A percentile compares a stretch with the other conserved stretches of the same genome.
Conservation (phyloP, 1,284 basidiomycete genomes). For the Microbotryum silenes-acaulis region DNA sequence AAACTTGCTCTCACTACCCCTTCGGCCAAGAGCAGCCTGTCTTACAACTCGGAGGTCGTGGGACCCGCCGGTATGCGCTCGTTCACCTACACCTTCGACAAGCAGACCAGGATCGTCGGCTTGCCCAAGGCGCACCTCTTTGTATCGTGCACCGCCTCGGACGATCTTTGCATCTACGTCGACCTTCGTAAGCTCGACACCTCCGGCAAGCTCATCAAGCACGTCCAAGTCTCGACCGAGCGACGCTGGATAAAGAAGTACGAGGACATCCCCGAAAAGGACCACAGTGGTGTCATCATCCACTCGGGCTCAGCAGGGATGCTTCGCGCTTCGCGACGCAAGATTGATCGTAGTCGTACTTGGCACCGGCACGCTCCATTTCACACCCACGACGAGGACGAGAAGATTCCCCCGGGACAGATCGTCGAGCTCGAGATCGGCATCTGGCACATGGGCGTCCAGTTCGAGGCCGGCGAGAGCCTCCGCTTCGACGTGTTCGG, state of each 20-base stretch:
- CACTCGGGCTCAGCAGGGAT: conserved; percentile 32
- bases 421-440: conserved; percentile 35
- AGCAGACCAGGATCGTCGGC: conserved; percentile 28
- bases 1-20: conserved; percentile 12
- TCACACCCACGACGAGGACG: conserved; percentile 22
- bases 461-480: conserved; percentile 33
- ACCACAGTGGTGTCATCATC: conserved; percentile 9
- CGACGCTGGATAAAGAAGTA: conserved; percentile 21
- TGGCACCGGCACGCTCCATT: conserved; percentile 4
- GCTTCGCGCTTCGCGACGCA: conserved; percentile 35
- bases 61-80: conserved; percentile 7
- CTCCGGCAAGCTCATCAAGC: conserved; percentile 27
- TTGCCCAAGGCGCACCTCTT: conserved; percentile 31
- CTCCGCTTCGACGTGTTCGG: conserved; percentile 21
- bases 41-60: conserved; percentile 23
- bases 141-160: conserved; percentile 31
- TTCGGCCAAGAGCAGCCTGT: background rate
- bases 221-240: conserved; percentile 29
- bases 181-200: conserved; percentile 33
- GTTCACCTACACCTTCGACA: conserved; percentile 24
- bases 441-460: conserved; percentile 35
- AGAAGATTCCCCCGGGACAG: conserved; percentile 30
- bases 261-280: conserved; percentile 25
- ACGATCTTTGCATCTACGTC: conserved; percentile 34
- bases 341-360: conserved; percentile 8